Conservation (phyloP, 352 stramenopile species). For the Phytophthora parvispora region DNA sequence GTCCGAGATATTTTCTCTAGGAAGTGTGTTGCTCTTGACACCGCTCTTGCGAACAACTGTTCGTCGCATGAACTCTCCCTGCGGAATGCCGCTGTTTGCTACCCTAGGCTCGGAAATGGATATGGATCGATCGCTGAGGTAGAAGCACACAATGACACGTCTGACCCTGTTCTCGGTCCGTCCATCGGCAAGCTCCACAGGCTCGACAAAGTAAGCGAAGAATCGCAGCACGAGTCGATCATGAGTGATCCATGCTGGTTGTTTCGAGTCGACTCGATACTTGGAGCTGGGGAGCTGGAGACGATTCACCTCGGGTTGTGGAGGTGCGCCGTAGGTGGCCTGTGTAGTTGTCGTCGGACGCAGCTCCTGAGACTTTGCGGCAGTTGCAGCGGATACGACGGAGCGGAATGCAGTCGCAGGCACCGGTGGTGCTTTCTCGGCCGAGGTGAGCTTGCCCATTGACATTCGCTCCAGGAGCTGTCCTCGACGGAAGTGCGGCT, state of each 20-base stretch:
- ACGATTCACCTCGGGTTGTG: slow-evolving; percentile 18
- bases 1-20: slow-evolving; percentile 25
- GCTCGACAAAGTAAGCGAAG: slow-evolving; percentile 88
- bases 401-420: slow-evolving; percentile 3
- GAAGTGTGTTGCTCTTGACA: slow-evolving; percentile 18
- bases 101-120: slow-evolving; percentile 90
- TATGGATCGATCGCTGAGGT: slow-evolving; percentile 86
- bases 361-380: slow-evolving; percentile 13
- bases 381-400: slow-evolving; percentile 18
- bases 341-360: slow-evolving; percentile 9
- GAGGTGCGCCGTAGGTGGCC: slow-evolving; percentile 19
- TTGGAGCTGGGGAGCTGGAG: slow-evolving; percentile 41
- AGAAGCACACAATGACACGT: slow-evolving; percentile 84
- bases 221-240: slow-evolving; percentile 91
- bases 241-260: slow-evolving; percentile 76
- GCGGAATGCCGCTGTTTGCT: slow-evolving; percentile 88
- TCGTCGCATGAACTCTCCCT: slow-evolving; percentile 92
- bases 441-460: slow-evolving; percentile 48
- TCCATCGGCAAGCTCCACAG: slow-evolving; percentile 26
- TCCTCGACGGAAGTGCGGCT: slow-evolving; percentile 64
- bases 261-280: slow-evolving; percentile 56
- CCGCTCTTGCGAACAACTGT: slow-evolving; percentile 51
- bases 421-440: slow-evolving; percentile 12
- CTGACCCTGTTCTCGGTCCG: slow-evolving; percentile 40
- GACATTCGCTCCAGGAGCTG: slow-evolving; percentile 78